These are phyloP conservation scores for Trichoderma semiorbis DNA, from an alignment of 2,329 filamentous ascomycete genomes.

Conservation along the genomic window DNA sequence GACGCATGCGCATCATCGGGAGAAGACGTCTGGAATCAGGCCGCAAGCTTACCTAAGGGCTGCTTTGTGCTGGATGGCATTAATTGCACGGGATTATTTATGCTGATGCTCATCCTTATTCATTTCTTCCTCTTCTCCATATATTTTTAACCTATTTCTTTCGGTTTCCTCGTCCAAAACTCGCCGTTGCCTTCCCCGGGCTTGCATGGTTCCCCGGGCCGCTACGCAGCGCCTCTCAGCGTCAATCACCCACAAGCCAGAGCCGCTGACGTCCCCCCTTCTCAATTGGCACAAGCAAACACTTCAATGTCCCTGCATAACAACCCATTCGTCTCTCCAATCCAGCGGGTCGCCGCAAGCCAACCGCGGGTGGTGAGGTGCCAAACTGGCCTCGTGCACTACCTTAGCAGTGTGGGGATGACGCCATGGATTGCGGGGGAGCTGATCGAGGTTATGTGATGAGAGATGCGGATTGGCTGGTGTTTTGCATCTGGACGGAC, in stretches of 20 bases:
- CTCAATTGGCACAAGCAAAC: neutral
- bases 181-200: neutral
- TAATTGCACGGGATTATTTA: neutral
- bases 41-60: neutral
- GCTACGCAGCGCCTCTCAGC: slow-evolving; percentile 15
- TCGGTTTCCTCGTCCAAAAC: neutral
- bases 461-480: slow-evolving; percentile 10
- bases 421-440: slow-evolving; percentile 36
- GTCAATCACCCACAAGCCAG: neutral
- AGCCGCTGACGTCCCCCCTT: slow-evolving; percentile 3
- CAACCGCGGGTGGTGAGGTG: slow-evolving; percentile 9
- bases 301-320: slow-evolving; percentile 9
- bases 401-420: slow-evolving; percentile 26
- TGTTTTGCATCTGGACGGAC: slow-evolving; percentile 1
- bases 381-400: slow-evolving; percentile 14
- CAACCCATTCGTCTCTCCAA: neutral
- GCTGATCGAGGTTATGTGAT: slow-evolving; percentile 22
- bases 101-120: neutral
- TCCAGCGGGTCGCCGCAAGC: slow-evolving; percentile 11
- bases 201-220: slow-evolving; percentile 5
- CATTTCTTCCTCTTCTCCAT: neutral
- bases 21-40: slow-evolving; percentile 1
- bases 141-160: neutral
- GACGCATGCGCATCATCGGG: slow-evolving; percentile 12
- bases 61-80: neutral